Evolutionary conservation across 129 eudicot genomes (phyloP).

Genomic region (Centaurea solstitialis): DNA sequence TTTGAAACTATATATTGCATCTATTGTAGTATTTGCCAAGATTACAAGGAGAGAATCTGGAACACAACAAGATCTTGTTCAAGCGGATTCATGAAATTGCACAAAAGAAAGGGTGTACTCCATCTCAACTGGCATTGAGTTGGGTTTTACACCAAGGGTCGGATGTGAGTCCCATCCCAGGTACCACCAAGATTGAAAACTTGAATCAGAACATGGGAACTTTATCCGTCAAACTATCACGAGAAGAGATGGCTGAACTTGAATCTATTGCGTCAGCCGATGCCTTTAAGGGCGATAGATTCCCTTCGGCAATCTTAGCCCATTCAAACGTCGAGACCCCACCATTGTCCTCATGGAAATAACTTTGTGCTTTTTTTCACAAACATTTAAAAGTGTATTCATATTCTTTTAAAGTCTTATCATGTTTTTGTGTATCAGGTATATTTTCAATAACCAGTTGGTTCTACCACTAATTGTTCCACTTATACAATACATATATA

Average conservation of each 20-base stretch:
- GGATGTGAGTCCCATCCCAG: constrained; percentile 56
- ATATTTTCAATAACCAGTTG: no score
- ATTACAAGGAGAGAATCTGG: constrained; percentile 48
- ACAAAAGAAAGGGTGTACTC: constrained; percentile 47
- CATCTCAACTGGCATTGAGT: constrained; percentile 51
- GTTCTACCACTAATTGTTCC: no score
- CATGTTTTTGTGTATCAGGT: no score
- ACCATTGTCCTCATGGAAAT: constrained; percentile 42
- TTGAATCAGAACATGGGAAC: constrained; percentile 45
- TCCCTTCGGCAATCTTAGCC: background rate
- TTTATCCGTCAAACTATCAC: constrained; percentile 35
- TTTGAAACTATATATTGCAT: background rate
- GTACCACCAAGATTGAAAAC: constrained; percentile 50
- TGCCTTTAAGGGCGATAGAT: constrained; percentile 42
- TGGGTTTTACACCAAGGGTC: constrained; percentile 63
- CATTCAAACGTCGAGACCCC: constrained; percentile 47
- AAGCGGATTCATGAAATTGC: constrained; percentile 39
- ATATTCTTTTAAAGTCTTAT: no score
- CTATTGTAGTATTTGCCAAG: constrained; percentile 32
- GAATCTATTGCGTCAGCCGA: constrained; percentile 37
- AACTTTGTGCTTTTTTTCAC: background rate
- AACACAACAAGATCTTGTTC: constrained; percentile 38
- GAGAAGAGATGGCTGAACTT: constrained; percentile 34
- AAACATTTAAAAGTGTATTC: no score
- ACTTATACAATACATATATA: no score